Evolutionary conservation across 179 eudicot species (phyloP).

Genomic region (Beta macrorhiza): DNA sequence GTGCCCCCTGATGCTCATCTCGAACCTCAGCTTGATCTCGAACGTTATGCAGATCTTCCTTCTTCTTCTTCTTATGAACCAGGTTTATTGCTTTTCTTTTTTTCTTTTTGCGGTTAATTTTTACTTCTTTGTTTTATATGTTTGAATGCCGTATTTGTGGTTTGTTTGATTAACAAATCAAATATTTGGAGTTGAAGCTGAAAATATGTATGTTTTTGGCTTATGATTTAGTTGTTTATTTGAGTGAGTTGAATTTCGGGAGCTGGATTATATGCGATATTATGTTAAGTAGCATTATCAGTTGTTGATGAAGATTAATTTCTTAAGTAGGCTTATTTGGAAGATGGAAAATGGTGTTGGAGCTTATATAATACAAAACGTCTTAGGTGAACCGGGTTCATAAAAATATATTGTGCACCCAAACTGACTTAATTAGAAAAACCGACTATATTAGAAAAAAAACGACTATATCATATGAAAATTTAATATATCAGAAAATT

Average conservation of each 20-base stretch:
- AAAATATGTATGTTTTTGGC: background rate
- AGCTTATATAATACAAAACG: too few species aligned
- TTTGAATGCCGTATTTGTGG: background rate
- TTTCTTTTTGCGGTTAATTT: too few species aligned
- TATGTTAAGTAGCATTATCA: background rate
- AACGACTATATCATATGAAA: too few species aligned
- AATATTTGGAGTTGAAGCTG: background rate
- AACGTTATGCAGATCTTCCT: conserved; percentile 76
- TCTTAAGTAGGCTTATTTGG: background rate
- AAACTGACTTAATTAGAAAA: too few species aligned
- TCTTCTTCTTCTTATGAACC: conserved; percentile 33
- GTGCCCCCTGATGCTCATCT: conserved; percentile 35
- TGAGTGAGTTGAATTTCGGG: too few species aligned
- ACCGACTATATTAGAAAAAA: too few species aligned
- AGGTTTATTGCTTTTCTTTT: conserved; percentile 30
- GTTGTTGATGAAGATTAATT: background rate
- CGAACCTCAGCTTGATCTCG: conserved; percentile 56
- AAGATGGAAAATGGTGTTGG: background rate
- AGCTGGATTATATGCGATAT: background rate
- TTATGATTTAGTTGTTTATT: background rate
- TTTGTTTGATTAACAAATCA: background rate
- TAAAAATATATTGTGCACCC: too few species aligned
- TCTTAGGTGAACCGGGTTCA: too few species aligned
- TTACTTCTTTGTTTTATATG: background rate
- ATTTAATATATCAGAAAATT: too few species aligned